Conservation (phyloP, 1,284 basidiomycete species). For the Rhodotorula sp. region DNA sequence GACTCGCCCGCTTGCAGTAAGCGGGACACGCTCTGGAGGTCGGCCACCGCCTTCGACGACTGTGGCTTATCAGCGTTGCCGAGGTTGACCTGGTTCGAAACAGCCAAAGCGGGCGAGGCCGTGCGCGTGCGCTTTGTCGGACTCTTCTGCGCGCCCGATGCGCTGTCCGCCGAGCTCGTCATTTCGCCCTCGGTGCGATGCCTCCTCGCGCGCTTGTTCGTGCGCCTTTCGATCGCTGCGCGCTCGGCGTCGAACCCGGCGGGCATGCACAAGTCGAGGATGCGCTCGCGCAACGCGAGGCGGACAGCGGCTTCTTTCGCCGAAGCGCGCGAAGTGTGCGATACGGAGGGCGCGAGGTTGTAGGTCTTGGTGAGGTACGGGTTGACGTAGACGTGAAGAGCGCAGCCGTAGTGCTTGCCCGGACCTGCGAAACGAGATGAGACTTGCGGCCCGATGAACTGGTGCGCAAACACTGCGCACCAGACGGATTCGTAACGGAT, state of each 20-base stretch:
- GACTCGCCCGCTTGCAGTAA: not conserved
- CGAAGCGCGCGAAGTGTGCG: not conserved
- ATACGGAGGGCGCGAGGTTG: not conserved
- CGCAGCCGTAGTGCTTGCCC: conserved; percentile 16
- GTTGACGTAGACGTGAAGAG: conserved; percentile 2
- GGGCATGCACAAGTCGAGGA: conserved; percentile 13
- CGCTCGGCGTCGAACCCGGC: not conserved
- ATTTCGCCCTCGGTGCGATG: not conserved
- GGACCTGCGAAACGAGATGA: not conserved
- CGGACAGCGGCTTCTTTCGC: conserved; percentile 28
- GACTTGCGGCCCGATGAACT: not conserved
- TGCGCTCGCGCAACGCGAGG: conserved; percentile 9
- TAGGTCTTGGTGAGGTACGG: not conserved
- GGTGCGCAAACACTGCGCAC: not conserved
- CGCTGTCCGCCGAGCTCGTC: not conserved
- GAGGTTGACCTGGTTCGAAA: not conserved
- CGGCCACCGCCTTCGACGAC: not conserved
- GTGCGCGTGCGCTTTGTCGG: not conserved
- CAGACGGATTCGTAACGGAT: not conserved
- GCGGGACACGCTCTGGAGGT: too few species aligned
- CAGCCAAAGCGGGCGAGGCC: not conserved
- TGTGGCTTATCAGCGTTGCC: not conserved
- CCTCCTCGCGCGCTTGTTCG: not conserved
- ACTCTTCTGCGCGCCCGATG: not conserved
- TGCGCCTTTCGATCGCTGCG: too few species aligned